Base-by-base conservation (phyloP, 2,329 filamentous ascomycete genomes). In the Colletotrichum graminicola region DNA sequence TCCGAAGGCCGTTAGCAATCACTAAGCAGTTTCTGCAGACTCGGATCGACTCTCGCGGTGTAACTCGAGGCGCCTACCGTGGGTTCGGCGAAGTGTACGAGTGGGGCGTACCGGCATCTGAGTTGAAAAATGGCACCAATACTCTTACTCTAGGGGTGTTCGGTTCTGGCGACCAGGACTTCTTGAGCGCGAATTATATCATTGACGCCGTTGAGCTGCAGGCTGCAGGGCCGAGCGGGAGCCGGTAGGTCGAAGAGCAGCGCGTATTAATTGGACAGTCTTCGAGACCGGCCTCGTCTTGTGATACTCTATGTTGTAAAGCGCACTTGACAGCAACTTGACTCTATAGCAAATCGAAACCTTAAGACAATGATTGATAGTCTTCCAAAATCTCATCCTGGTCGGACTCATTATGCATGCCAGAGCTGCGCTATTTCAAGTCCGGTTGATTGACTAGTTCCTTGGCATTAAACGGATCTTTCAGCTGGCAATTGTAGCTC, bases 11-110 rank as follows among this genome's bases (percentile, higher is more conserved):
- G 5, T 14, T 16, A 2, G 5, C 79, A 62, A 76, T 73, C 5
- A 78, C 78, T 1, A 49, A 77, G 2, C 12, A 12, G 8, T 1
- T 16, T 56, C 16, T 43, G 0, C 11, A 72, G 69, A 69, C 36
- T 1, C 4, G 86, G 75, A 87, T 90, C 59, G 84, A 90, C 73
- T 88, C 85, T 5, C 81, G 88, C 16, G 88, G 88, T 2, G 83
- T 90, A 2, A 90, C 88, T 0, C 80, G 88, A 56, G 88, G 88
- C 18, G 87, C 87, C 0, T 90, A 90, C 74, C 82, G 87, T 2
- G 88, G 88, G 0, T 83, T 82, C 39, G 87, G 87, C 0, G 87
- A 90, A 56, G 82, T 89, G 2, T 90, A 90, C 72, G 82, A 86
- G 51, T 86, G 86, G 74, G 77, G 78, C 3, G 81, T 90, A 32